A percentile compares a stretch with the other conserved stretches of the same genome.
phyloP scores from a whole-genome alignment of 495 filamentous ascomycete species.

The Trichoderma asperelloides region DNA sequence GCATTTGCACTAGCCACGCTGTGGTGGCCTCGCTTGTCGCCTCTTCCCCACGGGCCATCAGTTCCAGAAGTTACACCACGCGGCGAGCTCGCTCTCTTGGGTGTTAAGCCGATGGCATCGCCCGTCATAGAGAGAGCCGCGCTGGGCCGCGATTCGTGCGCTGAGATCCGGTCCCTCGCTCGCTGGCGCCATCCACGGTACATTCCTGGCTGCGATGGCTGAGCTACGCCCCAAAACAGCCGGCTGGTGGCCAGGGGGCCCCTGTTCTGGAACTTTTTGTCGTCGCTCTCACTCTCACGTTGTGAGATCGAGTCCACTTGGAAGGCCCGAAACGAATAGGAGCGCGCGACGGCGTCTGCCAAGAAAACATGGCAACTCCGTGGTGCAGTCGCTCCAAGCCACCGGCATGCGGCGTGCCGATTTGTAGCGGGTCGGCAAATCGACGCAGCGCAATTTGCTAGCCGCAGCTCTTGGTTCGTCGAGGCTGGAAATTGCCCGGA shows the following conservation, averaged over 20 bases:
- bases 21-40: not conserved
- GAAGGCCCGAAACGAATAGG: slow-evolving; percentile 4
- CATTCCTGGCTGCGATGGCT: not conserved
- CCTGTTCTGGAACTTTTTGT: not conserved
- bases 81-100: not conserved
- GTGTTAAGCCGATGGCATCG: not conserved
- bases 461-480: not conserved
- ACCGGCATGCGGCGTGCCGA: slow-evolving; percentile 5
- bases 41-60: slow-evolving; percentile 1
- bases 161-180: not conserved
- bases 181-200: not conserved
- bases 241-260: not conserved
- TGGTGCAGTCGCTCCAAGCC: not conserved
- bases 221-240: not conserved
- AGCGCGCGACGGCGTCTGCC: not conserved
- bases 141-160: not conserved
- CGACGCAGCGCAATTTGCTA: not conserved
- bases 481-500: slow-evolving; percentile 4
- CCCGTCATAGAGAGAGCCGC: not conserved
- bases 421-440: not conserved
- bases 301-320: not conserved
- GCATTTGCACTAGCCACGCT: not conserved
- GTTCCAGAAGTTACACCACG: not conserved
- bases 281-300: not conserved
- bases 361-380: not conserved